Evolutionary conservation across 305 asterid species (phyloP).

Genomic region (Galium porrigens): DNA sequence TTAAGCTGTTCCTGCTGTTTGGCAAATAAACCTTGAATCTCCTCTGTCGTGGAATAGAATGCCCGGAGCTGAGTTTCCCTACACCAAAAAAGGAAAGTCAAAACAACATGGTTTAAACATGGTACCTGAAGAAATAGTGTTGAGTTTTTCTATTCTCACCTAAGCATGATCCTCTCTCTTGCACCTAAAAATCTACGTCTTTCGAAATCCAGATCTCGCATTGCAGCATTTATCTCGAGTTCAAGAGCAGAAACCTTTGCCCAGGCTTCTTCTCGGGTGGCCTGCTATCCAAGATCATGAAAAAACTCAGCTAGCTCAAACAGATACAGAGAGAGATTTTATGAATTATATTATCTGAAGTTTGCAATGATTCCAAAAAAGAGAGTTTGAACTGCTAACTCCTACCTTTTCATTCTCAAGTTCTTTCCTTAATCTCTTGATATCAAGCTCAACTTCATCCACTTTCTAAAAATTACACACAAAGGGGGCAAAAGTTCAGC

Average conservation of each 20-base stretch:
- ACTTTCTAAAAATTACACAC: conserved; percentile 34
- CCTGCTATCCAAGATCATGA: conserved; percentile 77
- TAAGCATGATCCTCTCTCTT: conserved; percentile 92
- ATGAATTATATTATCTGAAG: background rate
- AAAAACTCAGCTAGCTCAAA: conserved; percentile 32
- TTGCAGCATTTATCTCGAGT: conserved; percentile 83
- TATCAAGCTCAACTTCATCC: conserved; percentile 71
- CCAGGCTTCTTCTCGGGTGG: conserved; percentile 99
- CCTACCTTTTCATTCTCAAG: conserved; percentile 90
- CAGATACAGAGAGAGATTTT: background rate
- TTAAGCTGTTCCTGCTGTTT: conserved; percentile 95
- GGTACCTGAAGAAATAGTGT: background rate
- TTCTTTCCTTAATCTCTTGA: conserved; percentile 52
- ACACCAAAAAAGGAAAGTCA: conserved; percentile 20
- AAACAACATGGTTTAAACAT: background rate
- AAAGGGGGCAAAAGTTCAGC: conserved; percentile 16
- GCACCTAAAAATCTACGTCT: conserved; percentile 81
- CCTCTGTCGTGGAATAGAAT: conserved; percentile 93
- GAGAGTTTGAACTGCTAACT: conserved; percentile 19
- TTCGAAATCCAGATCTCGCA: conserved; percentile 85
- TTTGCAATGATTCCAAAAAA: background rate
- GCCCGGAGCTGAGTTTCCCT: conserved; percentile 96
- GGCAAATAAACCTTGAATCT: conserved; percentile 57
- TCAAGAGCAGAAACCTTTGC: conserved; percentile 92
- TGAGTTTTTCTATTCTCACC: conserved; percentile 34